Evolutionary conservation across 208 protist species (phyloP).

Genomic region (Acanthamoeba healyi): DNA sequence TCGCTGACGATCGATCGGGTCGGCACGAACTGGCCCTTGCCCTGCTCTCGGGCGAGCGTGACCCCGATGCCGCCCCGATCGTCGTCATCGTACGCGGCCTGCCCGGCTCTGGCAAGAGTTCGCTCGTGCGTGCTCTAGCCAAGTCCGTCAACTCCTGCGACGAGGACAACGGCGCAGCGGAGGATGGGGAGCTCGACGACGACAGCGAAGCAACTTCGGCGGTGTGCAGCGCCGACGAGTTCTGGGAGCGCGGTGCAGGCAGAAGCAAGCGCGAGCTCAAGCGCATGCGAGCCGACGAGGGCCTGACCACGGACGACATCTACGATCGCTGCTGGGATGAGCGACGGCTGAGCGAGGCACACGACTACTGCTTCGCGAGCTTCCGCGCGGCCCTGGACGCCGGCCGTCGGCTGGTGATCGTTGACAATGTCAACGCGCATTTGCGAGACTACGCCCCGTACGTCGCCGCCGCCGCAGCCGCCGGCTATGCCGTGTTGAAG

Average conservation of each 20-base stretch:
- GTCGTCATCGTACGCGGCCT: slow-evolving; percentile 15
- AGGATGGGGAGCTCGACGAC: too few species aligned
- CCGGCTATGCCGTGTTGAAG: not conserved
- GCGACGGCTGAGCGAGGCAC: slow-evolving; percentile 21
- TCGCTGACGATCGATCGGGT: not conserved
- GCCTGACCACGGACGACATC: slow-evolving; percentile 25
- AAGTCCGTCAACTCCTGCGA: too few species aligned
- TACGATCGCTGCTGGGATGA: slow-evolving; percentile 44
- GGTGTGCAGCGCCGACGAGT: slow-evolving; percentile 62
- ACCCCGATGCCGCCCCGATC: not conserved
- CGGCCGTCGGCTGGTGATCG: not conserved
- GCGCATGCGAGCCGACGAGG: not conserved
- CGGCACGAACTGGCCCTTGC: not conserved
- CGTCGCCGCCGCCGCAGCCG: not conserved
- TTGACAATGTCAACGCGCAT: slow-evolving; percentile 47
- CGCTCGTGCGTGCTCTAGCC: not conserved
- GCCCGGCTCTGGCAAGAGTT: slow-evolving; percentile 61
- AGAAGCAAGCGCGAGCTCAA: slow-evolving; percentile 50
- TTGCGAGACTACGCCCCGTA: not conserved
- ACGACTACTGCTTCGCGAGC: slow-evolving; percentile 20
- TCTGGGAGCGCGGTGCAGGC: slow-evolving; percentile 25
- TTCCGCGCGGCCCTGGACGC: slow-evolving; percentile 3
- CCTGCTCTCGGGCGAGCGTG: not conserved
- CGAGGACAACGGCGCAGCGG: too few species aligned
- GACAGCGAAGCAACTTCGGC: not conserved